Conservation (phyloP, 2,329 filamentous ascomycete genomes). For the Cyclaneusma minus region DNA sequence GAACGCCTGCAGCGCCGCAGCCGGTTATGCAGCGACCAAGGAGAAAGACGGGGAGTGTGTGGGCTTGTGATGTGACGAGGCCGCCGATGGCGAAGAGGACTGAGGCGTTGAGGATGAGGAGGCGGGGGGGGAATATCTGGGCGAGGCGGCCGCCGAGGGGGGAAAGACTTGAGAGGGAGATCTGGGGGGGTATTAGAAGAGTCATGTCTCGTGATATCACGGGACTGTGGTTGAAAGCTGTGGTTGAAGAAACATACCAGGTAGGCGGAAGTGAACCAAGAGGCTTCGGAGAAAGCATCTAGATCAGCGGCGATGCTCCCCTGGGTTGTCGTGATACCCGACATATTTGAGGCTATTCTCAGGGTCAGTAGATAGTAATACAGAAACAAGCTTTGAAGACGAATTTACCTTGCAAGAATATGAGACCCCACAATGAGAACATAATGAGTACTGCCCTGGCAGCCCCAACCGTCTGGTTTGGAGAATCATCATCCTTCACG, state of each 20-base stretch:
- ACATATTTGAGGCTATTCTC: slow-evolving; percentile 46
- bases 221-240: too few relatives aligned
- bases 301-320: slow-evolving; percentile 61
- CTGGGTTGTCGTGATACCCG: slow-evolving; percentile 68
- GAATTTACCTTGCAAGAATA: slow-evolving; percentile 40
- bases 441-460: slow-evolving; percentile 28
- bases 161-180: slow-evolving; percentile 40
- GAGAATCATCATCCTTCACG: too few relatives aligned
- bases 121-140: slow-evolving; percentile 55
- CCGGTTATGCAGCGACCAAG: slow-evolving; percentile 53
- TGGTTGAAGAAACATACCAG: slow-evolving; percentile 27
- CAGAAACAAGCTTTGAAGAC: neutral
- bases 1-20: slow-evolving; percentile 53
- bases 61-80: slow-evolving; percentile 46
- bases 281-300: slow-evolving; percentile 54
- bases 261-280: slow-evolving; percentile 72
- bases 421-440: slow-evolving; percentile 36
- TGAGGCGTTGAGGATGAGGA: slow-evolving; percentile 47
- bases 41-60: slow-evolving; percentile 46
- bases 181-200: slow-evolving; percentile 36
- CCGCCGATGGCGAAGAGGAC: slow-evolving; percentile 44
- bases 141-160: slow-evolving; percentile 59
- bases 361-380: slow-evolving; percentile 2
- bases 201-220: too few relatives aligned
- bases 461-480: slow-evolving; percentile 15